Evolutionary conservation across 1,284 basidiomycete species (phyloP).

Genomic region (Volvariella volvacea): DNA sequence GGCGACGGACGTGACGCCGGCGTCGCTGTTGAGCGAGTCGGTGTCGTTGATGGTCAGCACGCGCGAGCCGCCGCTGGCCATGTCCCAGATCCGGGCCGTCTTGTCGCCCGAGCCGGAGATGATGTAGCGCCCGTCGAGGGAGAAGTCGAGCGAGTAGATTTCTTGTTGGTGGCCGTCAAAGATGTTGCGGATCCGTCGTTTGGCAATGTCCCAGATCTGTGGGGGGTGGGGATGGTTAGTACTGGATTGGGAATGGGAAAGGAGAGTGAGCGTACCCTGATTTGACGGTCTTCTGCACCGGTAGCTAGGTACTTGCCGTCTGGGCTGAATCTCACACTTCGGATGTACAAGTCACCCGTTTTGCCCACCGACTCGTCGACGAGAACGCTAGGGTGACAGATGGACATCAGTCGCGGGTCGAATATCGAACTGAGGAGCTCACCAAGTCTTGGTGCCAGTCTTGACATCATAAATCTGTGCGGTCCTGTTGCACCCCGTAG

Average conservation of each 20-base stretch:
- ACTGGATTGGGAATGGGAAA: not conserved
- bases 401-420: constrained; percentile 1
- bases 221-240: not conserved
- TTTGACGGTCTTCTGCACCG: constrained; percentile 81
- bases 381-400: constrained; percentile 44
- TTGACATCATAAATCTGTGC: constrained; percentile 90
- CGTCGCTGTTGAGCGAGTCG: constrained; percentile 56
- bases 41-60: constrained; percentile 57
- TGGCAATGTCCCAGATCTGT: constrained; percentile 80
- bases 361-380: constrained; percentile 64
- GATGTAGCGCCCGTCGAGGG: constrained; percentile 68
- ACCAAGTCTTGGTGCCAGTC: constrained; percentile 80
- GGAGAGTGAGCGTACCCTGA: constrained; percentile 49
- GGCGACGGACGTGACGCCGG: constrained; percentile 74
- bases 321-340: constrained; percentile 81
- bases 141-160: constrained; percentile 85
- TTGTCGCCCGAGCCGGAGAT: constrained; percentile 82
- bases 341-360: constrained; percentile 76
- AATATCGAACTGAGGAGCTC: constrained; percentile 11
- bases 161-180: constrained; percentile 84
- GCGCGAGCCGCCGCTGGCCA: constrained; percentile 52
- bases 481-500: constrained; percentile 87
- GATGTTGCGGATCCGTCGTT: constrained; percentile 59
- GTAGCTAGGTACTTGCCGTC: constrained; percentile 81
- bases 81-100: constrained; percentile 81